Base-by-base conservation (phyloP, 352 stramenopile species). In the Pelagophyceae sp. region DNA sequence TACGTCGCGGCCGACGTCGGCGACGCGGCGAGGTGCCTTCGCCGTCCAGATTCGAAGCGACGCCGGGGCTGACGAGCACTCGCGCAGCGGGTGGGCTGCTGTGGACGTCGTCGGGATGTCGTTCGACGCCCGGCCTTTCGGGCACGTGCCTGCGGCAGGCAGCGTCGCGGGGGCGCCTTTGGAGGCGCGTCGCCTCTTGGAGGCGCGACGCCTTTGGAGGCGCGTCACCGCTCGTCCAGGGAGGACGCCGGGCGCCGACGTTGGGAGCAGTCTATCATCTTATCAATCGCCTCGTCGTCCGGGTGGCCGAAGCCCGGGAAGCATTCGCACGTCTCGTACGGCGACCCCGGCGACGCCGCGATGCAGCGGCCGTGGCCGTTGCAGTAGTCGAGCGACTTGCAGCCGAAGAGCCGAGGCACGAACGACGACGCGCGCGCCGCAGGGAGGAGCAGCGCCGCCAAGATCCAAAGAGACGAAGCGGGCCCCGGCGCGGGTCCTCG, bases 291-390 rank as follows among this genome's bases (percentile, higher is more conserved):
- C 15, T 35, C 23, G 15, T 71, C 61, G 29, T 71, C 33, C n/a
- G 61, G 61, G 61, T 31, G 37, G 33, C 67, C 67, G 35, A 33
- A 74, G 35, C 67, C 67, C 2, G 25, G 0, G 67, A 40, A 31
- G 38, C 67, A 74, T 2, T n/a, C 38, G 38, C 67, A 74, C 25
- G 33, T 35, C 67, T 23, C 37, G 15, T 23, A 74, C 33, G 67
- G 35, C 35, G 35, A 58, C 5, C 19, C 35, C 17, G 5, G 15
- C 35, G 17, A 23, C 33, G 25, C 38, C 11, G 33, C 11, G 33
- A 32, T 3, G 67, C 67, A 74, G 20, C 38, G 33, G 35, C 67
- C 67, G 67, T 74, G 67, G 33, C 67, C 67, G 38, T 74, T 74
- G 67, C 67, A 74, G 33, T 74, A 74, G 67, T 74, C 58, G 20